Base-by-base conservation (phyloP, 305 asterid species). In the Nicotiana rustica region DNA sequence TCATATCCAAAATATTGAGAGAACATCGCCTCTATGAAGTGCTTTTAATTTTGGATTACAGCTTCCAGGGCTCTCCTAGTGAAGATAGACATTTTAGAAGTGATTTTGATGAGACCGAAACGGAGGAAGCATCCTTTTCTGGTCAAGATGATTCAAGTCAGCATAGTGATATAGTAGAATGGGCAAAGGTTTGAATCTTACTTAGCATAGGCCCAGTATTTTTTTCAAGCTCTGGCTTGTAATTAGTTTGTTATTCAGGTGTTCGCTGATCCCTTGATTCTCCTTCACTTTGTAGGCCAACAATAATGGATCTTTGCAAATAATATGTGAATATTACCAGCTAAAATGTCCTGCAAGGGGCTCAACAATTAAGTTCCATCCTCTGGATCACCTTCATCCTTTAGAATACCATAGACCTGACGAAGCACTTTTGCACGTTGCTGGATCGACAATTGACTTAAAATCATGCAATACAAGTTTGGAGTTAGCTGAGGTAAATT, bases 341-440 rank as follows among this genome's bases (percentile, higher is more conserved):
- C 85, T 92, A 86, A 55, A 83, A 75, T 90, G 94, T 91, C 99
- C 99, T 14, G 10, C 88, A 52, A 93, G 87, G 85, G 99, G 99
- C 83, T 95, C 95, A 82, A 87, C 94, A 33, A 88, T 93, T 80
- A 93, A 83, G 86, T 95, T 97, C 87, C 97, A 93, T 81, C 99
- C 99, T 38, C 84, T 97, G 90, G 99, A 95, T 81, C 99, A 97
- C 88, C 90, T 97, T 83, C 97, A 97, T 85, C 97, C 99, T 77
- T 81, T 95, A 67, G 97, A 93, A 85, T 97, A 93, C 87, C 90
- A 90, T 79, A 92, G 99, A 88, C 93, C 91, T 44, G 96, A 92
- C 77, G 99, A 93, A 87, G 86, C 91, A 80, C 87, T 90, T 81
- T 81, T 95, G 82, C 91, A 85, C 36, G 36, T 95, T 90, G 92